Evolutionary conservation across 441 rosid species (phyloP), one percentile per base, ranked within the genome.

Genomic region (Rhodomyrtus psidioides): DNA sequence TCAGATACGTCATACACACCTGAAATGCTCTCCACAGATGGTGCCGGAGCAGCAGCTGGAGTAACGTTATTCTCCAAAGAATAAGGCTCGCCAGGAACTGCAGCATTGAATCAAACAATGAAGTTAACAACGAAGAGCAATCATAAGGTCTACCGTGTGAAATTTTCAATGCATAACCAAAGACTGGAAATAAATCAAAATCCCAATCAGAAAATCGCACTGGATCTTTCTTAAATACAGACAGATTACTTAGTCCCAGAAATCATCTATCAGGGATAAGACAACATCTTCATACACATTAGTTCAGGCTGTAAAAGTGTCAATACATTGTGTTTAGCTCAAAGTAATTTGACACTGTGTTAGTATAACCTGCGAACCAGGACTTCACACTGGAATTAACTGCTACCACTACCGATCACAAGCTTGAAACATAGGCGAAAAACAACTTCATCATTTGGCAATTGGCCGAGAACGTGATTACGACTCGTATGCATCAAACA

Each of bases 11-110:
- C 10, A 55, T 75, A 51, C 87, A 79, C 87, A 97, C 99, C 98
- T 90, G 95, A 85, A 86, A 87, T 39, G 86, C 62, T 89, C 86
- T 92, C 89, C 82, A 75, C 90, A 26, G 92, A 70, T 53, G 92
- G 93, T 56, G 92, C 94, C 55, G 97, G 95, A 89, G 91, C 92
- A 83, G 98, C 82, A 17, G 84, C 30, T 76, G 94, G 93, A 87
- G 93, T 88, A 83, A 85, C 86, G 21, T 58, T 90, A 53, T 88
- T 92, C 86, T 91, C 91, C 88, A 88, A 82, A 57, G 92, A 93
- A 91, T 94, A 95, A 60, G 96, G 95, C 88, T 91, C 96, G 79
- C 99, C 99, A 88, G 99, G 99, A 93, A 91, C 99, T 97, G 86
- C 88, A 89, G 86, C 16, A 82, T 13, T 74, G 39, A 79, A 83